Base-by-base conservation (phyloP, 2,329 filamentous ascomycete species). In the Hypocreales sp. region DNA sequence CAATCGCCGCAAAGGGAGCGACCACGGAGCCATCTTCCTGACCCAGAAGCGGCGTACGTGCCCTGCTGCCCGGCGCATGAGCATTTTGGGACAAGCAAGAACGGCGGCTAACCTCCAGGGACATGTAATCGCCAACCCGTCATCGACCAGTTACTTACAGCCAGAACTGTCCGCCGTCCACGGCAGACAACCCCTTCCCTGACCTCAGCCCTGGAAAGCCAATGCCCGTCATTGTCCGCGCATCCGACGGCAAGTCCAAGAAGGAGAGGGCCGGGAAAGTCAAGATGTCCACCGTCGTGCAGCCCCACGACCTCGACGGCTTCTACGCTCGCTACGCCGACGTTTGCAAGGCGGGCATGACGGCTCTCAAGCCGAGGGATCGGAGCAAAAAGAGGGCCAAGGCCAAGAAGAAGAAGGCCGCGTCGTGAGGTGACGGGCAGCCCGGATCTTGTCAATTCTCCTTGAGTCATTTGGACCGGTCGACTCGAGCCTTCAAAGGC, bases 281-380 rank as follows among this genome's bases (percentile, higher is more conserved):
- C 39, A 92, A 86, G 51, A 48, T 94, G 15, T 82, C 81, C 3
- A 95, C 90, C 0, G 53, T 93, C 0, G 84, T 95, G 1, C 65
- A 78, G 30, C 71, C 79, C 1, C 70, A 76, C 31, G 71, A 78
- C 5, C 51, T 95, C 8, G 84, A 92, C 29, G 59, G 51, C 0
- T 98, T 98, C 47, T 98, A 84, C 50, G 58, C 61, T 17, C 66
- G 71, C 27, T 98, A 95, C 57, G 86, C 84, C 14, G 90, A 95
- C 40, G 66, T 84, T 4, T 94, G 86, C 56, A 94, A 92, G 60
- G 60, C 66, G 0, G 83, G 84, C 5, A 94, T 95, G 84, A 65
- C 69, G 26, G 75, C 77, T 7, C 49, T 98, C 55, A 95, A 93
- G 70, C 93, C 92, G 48, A 68, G 90, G 40, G 87, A 95, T 56